phyloP scores from a whole-genome alignment of 805 yeast species.

The Lipomyces orientalis region DNA sequence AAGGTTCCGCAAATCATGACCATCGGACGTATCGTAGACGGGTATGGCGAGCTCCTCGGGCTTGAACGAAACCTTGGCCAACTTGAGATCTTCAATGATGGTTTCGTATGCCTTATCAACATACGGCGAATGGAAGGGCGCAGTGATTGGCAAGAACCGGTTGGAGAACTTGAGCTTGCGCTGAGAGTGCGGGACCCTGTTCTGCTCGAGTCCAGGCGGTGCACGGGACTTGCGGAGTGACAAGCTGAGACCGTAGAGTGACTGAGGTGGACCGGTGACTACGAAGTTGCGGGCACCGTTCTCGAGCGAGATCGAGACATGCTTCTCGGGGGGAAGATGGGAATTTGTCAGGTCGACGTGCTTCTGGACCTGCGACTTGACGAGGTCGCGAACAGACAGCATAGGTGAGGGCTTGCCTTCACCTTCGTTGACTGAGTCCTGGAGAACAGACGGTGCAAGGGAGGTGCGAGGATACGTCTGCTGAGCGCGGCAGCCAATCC shows the following conservation, averaged over 20 bases:
- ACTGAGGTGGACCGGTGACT: constrained; percentile 97
- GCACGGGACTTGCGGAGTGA: constrained; percentile 94
- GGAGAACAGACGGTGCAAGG: constrained; percentile 88
- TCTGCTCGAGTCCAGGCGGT: constrained; percentile 90
- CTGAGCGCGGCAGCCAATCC: constrained; percentile 90
- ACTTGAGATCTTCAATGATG: constrained; percentile 67
- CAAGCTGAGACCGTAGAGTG: constrained; percentile 92
- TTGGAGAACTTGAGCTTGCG: constrained; percentile 92
- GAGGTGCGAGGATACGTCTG: constrained; percentile 91
- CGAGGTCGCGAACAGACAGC: constrained; percentile 91
- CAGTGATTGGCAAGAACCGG: constrained; percentile 91
- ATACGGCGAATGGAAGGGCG: constrained; percentile 95
- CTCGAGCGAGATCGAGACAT: constrained; percentile 84
- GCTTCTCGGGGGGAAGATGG: constrained; percentile 91
- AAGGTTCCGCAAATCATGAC: constrained; percentile 69
- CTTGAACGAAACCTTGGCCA: constrained; percentile 59
- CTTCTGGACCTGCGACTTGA: constrained; percentile 75
- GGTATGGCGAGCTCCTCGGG: constrained; percentile 72
- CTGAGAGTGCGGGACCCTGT: constrained; percentile 90
- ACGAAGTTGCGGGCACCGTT: constrained; percentile 97
- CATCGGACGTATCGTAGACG: constrained; percentile 87
- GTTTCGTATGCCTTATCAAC: constrained; percentile 71
- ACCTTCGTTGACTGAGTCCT: constrained; percentile 89
- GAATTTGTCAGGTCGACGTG: constrained; percentile 86
- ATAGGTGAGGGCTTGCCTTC: constrained; percentile 98